phyloP scores from a whole-genome alignment of 768 basidiomycete species.

The Termitomyces sp. region DNA sequence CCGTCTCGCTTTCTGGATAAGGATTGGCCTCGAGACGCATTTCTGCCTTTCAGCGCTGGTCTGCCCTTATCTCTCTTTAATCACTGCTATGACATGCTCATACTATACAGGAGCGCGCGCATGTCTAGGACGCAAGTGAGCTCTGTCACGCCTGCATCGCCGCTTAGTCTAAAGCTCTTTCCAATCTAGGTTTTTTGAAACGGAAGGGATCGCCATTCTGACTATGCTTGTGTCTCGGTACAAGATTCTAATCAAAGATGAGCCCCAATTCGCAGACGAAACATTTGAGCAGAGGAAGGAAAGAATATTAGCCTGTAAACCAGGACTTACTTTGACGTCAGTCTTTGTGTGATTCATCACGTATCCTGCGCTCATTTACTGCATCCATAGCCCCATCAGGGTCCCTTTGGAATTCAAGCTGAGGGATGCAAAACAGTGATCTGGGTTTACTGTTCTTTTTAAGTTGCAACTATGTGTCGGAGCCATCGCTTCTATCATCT shows the following conservation, averaged over 20 bases:
- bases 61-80: conserved; percentile 2
- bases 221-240: conserved; percentile 44
- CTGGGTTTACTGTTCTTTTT: background rate
- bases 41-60: conserved; percentile 49
- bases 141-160: background rate
- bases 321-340: conserved; percentile 42
- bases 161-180: background rate
- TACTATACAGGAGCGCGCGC: conserved; percentile 32
- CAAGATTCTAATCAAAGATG: conserved; percentile 45
- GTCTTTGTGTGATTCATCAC: conserved; percentile 16
- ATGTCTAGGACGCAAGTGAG: conserved; percentile 42
- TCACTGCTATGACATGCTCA: background rate
- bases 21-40: conserved; percentile 53
- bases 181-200: conserved; percentile 43
- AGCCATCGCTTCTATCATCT: no score
- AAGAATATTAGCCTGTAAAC: conserved; percentile 32
- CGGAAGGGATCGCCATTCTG: conserved; percentile 47
- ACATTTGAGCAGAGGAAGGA: conserved; percentile 42
- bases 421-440: conserved; percentile 12
- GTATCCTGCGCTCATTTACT: background rate
- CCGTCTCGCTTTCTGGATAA: conserved; percentile 42
- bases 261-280: conserved; percentile 43
- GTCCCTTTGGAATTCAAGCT: conserved; percentile 31
- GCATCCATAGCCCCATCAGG: conserved; percentile 21
- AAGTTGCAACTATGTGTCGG: background rate